These are phyloP conservation scores for Penicillium argentinense DNA, from an alignment of 495 filamentous ascomycete species.

Conservation along the genomic window DNA sequence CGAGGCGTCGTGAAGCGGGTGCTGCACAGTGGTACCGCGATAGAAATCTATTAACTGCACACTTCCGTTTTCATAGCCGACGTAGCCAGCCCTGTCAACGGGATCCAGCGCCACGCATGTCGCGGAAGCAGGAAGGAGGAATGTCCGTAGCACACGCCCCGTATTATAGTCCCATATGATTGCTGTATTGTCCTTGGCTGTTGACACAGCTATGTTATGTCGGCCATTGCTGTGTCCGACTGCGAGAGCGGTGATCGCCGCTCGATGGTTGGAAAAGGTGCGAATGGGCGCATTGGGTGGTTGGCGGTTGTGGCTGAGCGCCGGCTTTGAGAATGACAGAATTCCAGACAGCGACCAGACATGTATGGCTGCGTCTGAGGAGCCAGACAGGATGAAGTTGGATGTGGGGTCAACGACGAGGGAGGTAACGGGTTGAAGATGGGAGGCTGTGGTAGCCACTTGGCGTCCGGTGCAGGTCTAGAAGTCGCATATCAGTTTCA, in stretches of 20 bases:
- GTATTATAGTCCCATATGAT: conserved; percentile 88
- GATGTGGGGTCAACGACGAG: conserved; percentile 69
- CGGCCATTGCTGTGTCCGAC: conserved; percentile 66
- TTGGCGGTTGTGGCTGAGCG: conserved; percentile 35
- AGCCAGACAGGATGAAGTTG: conserved; percentile 82
- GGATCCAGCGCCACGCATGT: conserved; percentile 77
- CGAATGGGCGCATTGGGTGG: conserved; percentile 55
- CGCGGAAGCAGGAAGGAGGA: conserved; percentile 71
- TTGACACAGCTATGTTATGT: conserved; percentile 74
- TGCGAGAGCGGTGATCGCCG: conserved; percentile 69
- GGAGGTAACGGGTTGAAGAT: conserved; percentile 81
- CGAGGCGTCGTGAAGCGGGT: conserved; percentile 55
- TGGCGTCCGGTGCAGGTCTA: conserved; percentile 84
- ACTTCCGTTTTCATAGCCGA: conserved; percentile 79
- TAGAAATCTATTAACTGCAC: conserved; percentile 81
- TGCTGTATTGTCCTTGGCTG: conserved; percentile 76
- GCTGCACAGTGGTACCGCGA: conserved; percentile 47
- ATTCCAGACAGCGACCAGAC: conserved; percentile 82
- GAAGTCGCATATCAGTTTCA: conserved; percentile 1
- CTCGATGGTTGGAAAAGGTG: conserved; percentile 76
- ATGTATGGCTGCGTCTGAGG: conserved; percentile 83
- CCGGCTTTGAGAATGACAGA: conserved; percentile 59
- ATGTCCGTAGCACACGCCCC: conserved; percentile 72
- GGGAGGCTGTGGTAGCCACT: conserved; percentile 80
- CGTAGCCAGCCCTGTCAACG: conserved; percentile 77